Percentiles rank a stretch among this genome's conserved stretches.
These are phyloP conservation scores for Xylaria sp. DNA, from an alignment of 2,329 filamentous ascomycete genomes.

Conservation along the genomic window DNA sequence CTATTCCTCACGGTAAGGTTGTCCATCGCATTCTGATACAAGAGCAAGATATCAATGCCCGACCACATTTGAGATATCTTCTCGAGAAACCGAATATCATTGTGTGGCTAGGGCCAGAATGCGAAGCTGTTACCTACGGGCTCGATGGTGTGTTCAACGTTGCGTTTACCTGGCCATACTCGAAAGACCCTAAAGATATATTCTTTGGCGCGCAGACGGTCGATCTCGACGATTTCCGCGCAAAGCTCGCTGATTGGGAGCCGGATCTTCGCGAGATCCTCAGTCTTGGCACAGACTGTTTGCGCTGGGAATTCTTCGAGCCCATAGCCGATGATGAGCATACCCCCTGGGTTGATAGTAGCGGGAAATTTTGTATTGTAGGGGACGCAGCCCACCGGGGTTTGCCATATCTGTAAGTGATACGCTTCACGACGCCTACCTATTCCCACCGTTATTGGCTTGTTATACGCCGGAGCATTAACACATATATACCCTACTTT, in stretches of 20 bases:
- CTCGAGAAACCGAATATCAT: constrained; percentile 39
- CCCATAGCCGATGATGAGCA: constrained; percentile 35
- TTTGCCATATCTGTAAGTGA: constrained; percentile 41
- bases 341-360: constrained; percentile 35
- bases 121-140: constrained; percentile 40
- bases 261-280: constrained; percentile 38
- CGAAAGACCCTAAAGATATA: constrained; percentile 34
- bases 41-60: constrained; percentile 35
- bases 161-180: constrained; percentile 41
- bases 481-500: constrained; percentile 5
- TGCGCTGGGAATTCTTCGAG: constrained; percentile 40
- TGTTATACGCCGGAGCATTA: background rate
- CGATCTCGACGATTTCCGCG: constrained; percentile 34
- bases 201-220: constrained; percentile 39
- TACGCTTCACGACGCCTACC: background rate
- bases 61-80: constrained; percentile 34
- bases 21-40: constrained; percentile 40
- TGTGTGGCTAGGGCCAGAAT: constrained; percentile 41
- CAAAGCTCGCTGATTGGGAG: constrained; percentile 37
- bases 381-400: constrained; percentile 41
- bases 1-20: constrained; percentile 41
- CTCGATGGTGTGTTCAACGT: constrained; percentile 41
- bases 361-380: constrained; percentile 40
- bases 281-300: constrained; percentile 31
- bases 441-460: background rate